Evolutionary conservation across 768 basidiomycete genomes (phyloP), one percentile per base, ranked within the genome.

Genomic region (Clavaria fumosa): DNA sequence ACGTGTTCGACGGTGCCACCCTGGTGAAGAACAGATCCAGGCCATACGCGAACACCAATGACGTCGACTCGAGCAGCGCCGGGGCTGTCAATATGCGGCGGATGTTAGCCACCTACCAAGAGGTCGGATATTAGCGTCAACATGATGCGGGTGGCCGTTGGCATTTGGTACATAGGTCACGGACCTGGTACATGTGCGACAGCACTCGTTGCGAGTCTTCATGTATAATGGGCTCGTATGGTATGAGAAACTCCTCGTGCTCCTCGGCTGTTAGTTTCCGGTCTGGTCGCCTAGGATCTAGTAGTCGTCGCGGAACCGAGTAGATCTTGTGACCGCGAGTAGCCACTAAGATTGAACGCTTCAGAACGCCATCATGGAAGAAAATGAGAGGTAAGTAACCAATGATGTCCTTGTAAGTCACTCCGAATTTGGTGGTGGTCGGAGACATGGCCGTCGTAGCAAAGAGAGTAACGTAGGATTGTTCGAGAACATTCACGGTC

Each of bases 21-120:
- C 88, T 72, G 7, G 85, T 85, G 19, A 76, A 61, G 68, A 96
- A 96, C 45, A 96, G 64, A 57, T 97, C 93, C 5, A 90, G 65
- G 4, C 93, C 91, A 48, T 78, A 76, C 1, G 77, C 73, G 50
- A 96, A 75, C 19, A 96, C 71, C 4, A 96, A 58, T 0, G 89
- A 89, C 0, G 89, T 96, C 4, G 88, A 91, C 56, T 97, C 93
- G 18, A 95, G 70, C 2, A 85, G 66, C 1, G 90, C 76, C 0
- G 91, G 84, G 0, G 85, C 69, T 2, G 90, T 78, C 11, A 80
- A 47, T 34, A 97, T 77, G 12, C 63, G 60, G 27, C 67, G 65
- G n/a, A 75, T 65, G 35, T 75, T 73, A 10, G 73, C 68, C 22
- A 89, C 71, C 82, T 86, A n/a, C 34, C 42, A 39, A 15, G n/a